Percentiles rank a stretch among this genome's conserved stretches.
These are phyloP conservation scores for Hypsizygus marmoreus DNA, from an alignment of 768 basidiomycete species.

Conservation along the genomic window DNA sequence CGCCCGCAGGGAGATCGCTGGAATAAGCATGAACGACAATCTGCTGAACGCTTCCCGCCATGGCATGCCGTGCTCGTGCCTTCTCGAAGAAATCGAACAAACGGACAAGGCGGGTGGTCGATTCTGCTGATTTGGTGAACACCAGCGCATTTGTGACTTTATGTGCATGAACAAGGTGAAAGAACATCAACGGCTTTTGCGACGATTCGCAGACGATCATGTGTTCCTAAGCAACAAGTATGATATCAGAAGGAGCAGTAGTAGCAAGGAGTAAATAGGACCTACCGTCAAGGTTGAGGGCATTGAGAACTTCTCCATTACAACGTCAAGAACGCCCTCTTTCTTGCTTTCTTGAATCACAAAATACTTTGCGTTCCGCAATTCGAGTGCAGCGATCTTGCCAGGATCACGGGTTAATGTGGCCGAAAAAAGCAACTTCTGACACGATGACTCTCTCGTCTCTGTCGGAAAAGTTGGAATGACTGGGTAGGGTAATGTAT, in stretches of 20 bases:
- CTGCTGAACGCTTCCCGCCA: slow-evolving; percentile 19
- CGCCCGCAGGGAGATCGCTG: slow-evolving; percentile 73
- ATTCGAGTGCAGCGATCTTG: slow-evolving; percentile 81
- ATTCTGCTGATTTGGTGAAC: slow-evolving; percentile 97
- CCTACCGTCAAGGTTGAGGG: slow-evolving; percentile 75
- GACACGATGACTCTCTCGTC: slow-evolving; percentile 66
- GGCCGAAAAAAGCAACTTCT: slow-evolving; percentile 95
- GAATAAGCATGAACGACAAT: slow-evolving; percentile 76
- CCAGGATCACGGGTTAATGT: slow-evolving; percentile 93
- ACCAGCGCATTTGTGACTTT: slow-evolving; percentile 74
- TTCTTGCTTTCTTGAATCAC: slow-evolving; percentile 65
- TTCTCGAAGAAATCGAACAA: slow-evolving; percentile 83
- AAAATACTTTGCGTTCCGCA: slow-evolving; percentile 85
- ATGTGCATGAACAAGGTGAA: slow-evolving; percentile 75
- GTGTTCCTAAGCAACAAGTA: slow-evolving; percentile 61
- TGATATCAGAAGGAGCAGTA: slow-evolving; percentile 1
- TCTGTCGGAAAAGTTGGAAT: slow-evolving; percentile 58
- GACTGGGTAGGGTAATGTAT: slow-evolving; percentile 39
- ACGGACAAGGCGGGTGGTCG: slow-evolving; percentile 77
- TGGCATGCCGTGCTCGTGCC: slow-evolving; percentile 26
- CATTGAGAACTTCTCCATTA: slow-evolving; percentile 79
- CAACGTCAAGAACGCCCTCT: slow-evolving; percentile 48
- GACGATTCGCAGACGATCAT: slow-evolving; percentile 80
- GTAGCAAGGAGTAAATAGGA: neutral
- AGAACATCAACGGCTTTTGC: slow-evolving; percentile 86